Conservation (phyloP, 192 early-diverging fungal genomes). For the Linnemannia zychae region DNA sequence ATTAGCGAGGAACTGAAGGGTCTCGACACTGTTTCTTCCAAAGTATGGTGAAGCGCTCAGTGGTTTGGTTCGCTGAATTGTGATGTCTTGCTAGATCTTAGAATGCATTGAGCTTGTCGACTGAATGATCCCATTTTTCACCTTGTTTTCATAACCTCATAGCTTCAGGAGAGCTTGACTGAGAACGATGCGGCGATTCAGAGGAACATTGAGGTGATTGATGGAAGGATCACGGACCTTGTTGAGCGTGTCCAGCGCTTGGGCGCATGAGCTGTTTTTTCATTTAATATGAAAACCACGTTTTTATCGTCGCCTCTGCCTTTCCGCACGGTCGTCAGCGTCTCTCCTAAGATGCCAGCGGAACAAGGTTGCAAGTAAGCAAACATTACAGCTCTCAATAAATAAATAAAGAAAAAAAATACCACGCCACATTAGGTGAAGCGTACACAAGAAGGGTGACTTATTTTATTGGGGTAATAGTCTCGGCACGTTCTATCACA, state of each 20-base stretch:
- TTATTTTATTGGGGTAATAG: no score
- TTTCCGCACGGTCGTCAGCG: neutral
- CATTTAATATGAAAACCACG: neutral
- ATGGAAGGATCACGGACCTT: conserved; percentile 75
- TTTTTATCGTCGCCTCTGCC: neutral
- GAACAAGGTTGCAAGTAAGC: neutral
- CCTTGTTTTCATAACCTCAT: conserved; percentile 4
- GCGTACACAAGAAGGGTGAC: no score
- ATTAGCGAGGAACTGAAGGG: conserved; percentile 75
- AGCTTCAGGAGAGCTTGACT: conserved; percentile 67
- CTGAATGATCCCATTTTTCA: neutral
- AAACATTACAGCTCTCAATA: neutral
- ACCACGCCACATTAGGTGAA: neutral
- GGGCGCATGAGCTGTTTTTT: conserved; percentile 28
- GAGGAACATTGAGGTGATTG: conserved; percentile 74
- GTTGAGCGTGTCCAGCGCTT: conserved; percentile 65
- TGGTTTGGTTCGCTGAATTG: neutral
- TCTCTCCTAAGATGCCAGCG: no score
- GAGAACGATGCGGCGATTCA: conserved; percentile 74
- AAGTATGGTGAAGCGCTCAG: conserved; percentile 48
- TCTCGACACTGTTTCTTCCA: conserved; percentile 69
- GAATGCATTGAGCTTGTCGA: no score
- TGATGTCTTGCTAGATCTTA: neutral
- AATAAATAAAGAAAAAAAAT: neutral
- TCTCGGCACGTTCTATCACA: no score